Evolutionary conservation across 352 stramenopile species (phyloP), one percentile per base, ranked within the genome.

Genomic region (Globisporangium viniferum): DNA sequence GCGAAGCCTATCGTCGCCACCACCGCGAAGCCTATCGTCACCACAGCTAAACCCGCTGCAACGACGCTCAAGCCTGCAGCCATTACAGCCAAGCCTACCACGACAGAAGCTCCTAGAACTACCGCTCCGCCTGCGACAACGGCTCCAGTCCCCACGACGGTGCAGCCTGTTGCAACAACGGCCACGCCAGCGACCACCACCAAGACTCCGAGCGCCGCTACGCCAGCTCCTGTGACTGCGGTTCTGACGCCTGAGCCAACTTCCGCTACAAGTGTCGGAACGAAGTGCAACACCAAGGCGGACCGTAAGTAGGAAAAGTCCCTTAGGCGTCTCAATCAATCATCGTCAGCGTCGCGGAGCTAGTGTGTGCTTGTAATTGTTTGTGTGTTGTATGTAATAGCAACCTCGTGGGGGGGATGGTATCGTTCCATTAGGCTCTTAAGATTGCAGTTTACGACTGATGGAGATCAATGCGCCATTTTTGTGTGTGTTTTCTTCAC

Each of bases 111-210:
- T 20, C 55, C 59, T 33, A 51, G 15, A 9, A n/a, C 59, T 5
- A 8, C 18, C n/a, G 41, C 39, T 14, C 24, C 60, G 29, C 29
- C 29, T 33, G 29, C 29, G 29, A 33, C 29, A 33, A 33, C 29
- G 4, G 41, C 39, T 14, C 41, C 60, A 24, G 20, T 24, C 20
- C 10, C 60, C 5, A 66, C 41, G 12, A 71, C 62, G 15, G 35
- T 65, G 8, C 49, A 44, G 35, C 41, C 60, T 15, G 22, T 15
- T 14, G 49, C 49, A n/a, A 63, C 35, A n/a, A 36, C 58, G 1
- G 18, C 22, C 9, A 57, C n/a, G 48, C 73, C 27, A 66, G 51
- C 8, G 63, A 72, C 66, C 69, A 70, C 46, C 39, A 46, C 12
- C 39, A 20, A 46, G 39, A 12, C 4, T 46, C 39, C 39, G 56